phyloP scores from a whole-genome alignment of 75 land plant species.

The Pinus taeda region DNA sequence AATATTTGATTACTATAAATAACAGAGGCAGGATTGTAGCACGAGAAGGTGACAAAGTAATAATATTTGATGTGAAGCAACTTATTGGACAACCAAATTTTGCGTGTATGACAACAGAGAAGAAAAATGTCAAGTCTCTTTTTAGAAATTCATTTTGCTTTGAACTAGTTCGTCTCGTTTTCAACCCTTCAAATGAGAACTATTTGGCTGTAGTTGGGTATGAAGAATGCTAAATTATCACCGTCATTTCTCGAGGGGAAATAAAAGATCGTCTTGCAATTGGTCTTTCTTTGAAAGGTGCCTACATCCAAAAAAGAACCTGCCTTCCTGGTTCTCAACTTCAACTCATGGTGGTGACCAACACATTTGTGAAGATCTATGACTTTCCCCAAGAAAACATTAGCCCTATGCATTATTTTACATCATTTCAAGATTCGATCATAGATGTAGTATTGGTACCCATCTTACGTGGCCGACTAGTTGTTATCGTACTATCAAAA shows the following conservation, averaged over 20 bases:
- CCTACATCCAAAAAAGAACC: slow-evolving; percentile 74
- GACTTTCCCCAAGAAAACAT: neutral
- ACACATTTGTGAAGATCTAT: no score
- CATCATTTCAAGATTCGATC: no score
- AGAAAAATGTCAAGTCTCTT: no score
- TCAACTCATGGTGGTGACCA: no score
- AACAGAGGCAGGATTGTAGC: no score
- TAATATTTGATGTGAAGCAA: slow-evolving; percentile 5
- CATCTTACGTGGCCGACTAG: no score
- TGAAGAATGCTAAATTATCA: slow-evolving; percentile 94
- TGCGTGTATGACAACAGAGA: no score
- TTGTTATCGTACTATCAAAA: no score
- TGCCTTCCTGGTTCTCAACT: slow-evolving; percentile 73
- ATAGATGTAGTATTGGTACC: no score
- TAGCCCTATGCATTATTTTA: slow-evolving; percentile 28
- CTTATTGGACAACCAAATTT: no score
- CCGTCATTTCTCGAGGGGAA: slow-evolving; percentile 91
- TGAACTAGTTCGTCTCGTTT: slow-evolving; percentile 85
- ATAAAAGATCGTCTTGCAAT: slow-evolving; percentile 92
- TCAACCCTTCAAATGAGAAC: slow-evolving; percentile 80
- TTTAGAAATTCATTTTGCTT: slow-evolving; percentile 32
- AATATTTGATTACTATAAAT: no score
- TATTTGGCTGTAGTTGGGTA: slow-evolving; percentile 95
- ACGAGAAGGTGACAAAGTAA: no score
- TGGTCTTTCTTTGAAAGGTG: slow-evolving; percentile 95